Conservation (phyloP, 106 monocot genomes). For the Acanthochlamys bracteata region DNA sequence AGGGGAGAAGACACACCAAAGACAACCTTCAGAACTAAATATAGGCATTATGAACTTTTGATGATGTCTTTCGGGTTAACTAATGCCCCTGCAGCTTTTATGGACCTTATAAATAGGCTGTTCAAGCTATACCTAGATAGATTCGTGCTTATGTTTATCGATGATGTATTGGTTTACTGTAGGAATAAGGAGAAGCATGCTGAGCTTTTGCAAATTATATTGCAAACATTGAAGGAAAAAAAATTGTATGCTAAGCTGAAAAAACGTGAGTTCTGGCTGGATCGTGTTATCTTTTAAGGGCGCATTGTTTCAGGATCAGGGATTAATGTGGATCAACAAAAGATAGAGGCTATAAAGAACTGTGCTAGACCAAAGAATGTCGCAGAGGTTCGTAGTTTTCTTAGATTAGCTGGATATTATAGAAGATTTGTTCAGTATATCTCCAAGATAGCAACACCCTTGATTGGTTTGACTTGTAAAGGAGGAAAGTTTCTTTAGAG, state of each 20-base stretch:
- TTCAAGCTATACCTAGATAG: not conserved
- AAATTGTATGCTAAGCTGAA: not conserved
- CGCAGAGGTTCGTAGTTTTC: not conserved
- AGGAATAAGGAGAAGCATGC: not conserved
- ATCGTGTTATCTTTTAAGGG: not conserved
- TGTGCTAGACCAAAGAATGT: not conserved
- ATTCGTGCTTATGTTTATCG: slow-evolving; percentile 2
- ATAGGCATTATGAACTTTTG: not conserved
- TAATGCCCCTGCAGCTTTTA: slow-evolving; percentile 3
- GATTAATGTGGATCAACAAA: not conserved
- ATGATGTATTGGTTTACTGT: slow-evolving; percentile 2
- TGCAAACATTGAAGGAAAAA: no score
- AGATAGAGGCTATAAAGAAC: not conserved
- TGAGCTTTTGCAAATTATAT: no score
- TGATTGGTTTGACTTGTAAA: not conserved
- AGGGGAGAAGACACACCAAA: not conserved
- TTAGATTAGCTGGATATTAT: not conserved
- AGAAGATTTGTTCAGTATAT: not conserved
- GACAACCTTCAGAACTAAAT: slow-evolving; percentile 1
- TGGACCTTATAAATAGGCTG: slow-evolving; percentile 1
- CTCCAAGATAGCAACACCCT: not conserved
- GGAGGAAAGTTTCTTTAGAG: not conserved
- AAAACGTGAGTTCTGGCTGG: slow-evolving; percentile 5
- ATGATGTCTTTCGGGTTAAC: not conserved
- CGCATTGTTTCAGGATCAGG: not conserved